These are phyloP conservation scores for Fagopyrum homotropicum DNA, from an alignment of 148 eudicot species.

Conservation along the genomic window DNA sequence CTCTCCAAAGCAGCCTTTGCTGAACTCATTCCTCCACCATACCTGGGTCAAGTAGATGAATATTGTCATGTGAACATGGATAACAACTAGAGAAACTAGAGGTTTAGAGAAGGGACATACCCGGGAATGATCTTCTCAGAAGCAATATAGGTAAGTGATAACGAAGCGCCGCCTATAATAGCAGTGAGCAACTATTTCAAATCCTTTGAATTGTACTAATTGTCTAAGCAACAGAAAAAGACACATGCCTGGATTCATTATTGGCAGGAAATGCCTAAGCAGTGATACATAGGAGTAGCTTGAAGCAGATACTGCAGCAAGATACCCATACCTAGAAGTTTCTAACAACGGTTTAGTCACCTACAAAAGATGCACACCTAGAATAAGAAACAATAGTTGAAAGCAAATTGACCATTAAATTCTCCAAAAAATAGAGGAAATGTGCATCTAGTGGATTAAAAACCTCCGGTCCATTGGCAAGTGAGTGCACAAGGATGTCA, in stretches of 20 bases:
- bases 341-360: constrained; percentile 88
- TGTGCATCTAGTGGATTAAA: constrained; percentile 6
- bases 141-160: constrained; percentile 92
- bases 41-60: constrained; percentile 31
- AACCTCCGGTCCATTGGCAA: constrained; percentile 98
- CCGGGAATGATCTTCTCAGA: constrained; percentile 96
- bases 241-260: constrained; percentile 76
- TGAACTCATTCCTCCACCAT: constrained; percentile 99
- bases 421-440: not conserved
- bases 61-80: constrained; percentile 2
- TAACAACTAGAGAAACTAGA: constrained; percentile 8
- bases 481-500: constrained; percentile 93
- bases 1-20: constrained; percentile 98
- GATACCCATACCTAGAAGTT: constrained; percentile 84
- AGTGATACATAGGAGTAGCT: constrained; percentile 92
- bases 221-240: constrained; percentile 14
- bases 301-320: constrained; percentile 94
- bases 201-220: not conserved
- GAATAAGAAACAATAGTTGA: constrained; percentile 7
- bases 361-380: constrained; percentile 25
- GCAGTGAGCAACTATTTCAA: constrained; percentile 1
- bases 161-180: constrained; percentile 78
- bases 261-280: constrained; percentile 82
- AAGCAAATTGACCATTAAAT: not conserved
- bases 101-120: constrained; percentile 28